phyloP scores from a whole-genome alignment of 495 filamentous ascomycete genomes.

The Neurospora terricola region DNA sequence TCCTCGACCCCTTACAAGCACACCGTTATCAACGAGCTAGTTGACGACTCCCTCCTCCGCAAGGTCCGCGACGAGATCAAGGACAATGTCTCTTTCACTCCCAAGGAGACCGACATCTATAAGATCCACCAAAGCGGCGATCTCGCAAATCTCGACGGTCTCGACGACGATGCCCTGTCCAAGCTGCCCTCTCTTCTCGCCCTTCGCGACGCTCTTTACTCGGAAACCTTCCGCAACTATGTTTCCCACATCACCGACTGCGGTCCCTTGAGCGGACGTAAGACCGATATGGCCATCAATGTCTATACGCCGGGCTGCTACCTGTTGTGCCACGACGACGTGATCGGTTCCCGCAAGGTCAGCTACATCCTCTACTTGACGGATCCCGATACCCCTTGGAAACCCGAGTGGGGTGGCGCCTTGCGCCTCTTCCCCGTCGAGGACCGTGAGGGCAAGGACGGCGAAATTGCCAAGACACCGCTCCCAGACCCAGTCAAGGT shows the following conservation, averaged over 20 bases:
- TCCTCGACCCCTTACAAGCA: conserved; percentile 79
- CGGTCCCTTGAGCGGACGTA: conserved; percentile 78
- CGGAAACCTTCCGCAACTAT: conserved; percentile 76
- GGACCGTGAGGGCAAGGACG: conserved; percentile 52
- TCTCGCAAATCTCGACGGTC: conserved; percentile 88
- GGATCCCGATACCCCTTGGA: conserved; percentile 86
- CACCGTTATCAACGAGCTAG: conserved; percentile 71
- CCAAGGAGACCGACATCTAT: conserved; percentile 99
- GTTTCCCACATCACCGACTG: conserved; percentile 75
- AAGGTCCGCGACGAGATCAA: conserved; percentile 82
- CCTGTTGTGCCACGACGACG: conserved; percentile 94
- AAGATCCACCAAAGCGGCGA: conserved; percentile 98
- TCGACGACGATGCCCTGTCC: conserved; percentile 71
- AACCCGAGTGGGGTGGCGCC: conserved; percentile 88
- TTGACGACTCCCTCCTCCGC: conserved; percentile 71
- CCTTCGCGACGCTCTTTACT: conserved; percentile 90
- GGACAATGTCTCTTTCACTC: conserved; percentile 83
- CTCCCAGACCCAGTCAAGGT: conserved; percentile 61
- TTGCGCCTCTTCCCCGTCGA: conserved; percentile 77
- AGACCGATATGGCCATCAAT: conserved; percentile 99
- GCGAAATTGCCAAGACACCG: conserved; percentile 62
- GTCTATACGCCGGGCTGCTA: conserved; percentile 95
- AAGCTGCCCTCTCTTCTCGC: conserved; percentile 76
- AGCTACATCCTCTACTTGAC: conserved; percentile 97
- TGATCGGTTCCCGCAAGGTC: conserved; percentile 85